Evolutionary conservation across 106 monocot species (phyloP).

Genomic region (Dendrobium nobile): DNA sequence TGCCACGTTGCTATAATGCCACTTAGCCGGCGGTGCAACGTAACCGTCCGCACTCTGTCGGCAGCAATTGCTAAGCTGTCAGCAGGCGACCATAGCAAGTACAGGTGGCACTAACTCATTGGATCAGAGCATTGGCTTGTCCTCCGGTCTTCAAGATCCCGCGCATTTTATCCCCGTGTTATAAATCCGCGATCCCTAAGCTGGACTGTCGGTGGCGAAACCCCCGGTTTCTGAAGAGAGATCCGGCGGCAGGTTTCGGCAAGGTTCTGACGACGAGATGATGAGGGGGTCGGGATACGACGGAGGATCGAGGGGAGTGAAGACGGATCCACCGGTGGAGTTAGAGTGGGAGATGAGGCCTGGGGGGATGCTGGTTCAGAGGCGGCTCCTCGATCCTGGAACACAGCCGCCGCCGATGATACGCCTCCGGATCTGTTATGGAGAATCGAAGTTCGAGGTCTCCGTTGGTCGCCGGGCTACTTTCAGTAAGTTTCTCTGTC

Average conservation of each 20-base stretch:
- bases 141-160: not conserved
- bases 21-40: not conserved
- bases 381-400: slow-evolving; percentile 16
- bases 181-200: not conserved
- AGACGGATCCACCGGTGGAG: slow-evolving; percentile 15
- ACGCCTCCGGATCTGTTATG: slow-evolving; percentile 37
- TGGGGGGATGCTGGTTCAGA: slow-evolving; percentile 73
- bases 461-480: slow-evolving; percentile 44
- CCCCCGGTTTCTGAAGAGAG: not conserved
- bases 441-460: slow-evolving; percentile 37
- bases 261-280: not conserved
- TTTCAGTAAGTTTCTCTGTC: slow-evolving; percentile 37
- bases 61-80: not conserved
- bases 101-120: not conserved
- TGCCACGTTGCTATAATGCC: not conserved
- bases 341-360: slow-evolving; percentile 60
- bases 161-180: slow-evolving; percentile 4
- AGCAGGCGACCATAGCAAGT: no score
- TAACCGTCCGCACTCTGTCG: slow-evolving; percentile 4
- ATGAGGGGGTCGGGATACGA: slow-evolving; percentile 16
- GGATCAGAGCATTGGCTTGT: not conserved
- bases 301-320: slow-evolving; percentile 25
- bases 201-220: slow-evolving; percentile 8
- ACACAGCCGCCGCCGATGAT: slow-evolving; percentile 21
- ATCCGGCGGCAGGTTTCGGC: not conserved